A percentile compares a stretch with the other conserved stretches of the same genome.
phyloP scores from a whole-genome alignment of 2,329 filamentous ascomycete species.

The Cladosporium sp. region DNA sequence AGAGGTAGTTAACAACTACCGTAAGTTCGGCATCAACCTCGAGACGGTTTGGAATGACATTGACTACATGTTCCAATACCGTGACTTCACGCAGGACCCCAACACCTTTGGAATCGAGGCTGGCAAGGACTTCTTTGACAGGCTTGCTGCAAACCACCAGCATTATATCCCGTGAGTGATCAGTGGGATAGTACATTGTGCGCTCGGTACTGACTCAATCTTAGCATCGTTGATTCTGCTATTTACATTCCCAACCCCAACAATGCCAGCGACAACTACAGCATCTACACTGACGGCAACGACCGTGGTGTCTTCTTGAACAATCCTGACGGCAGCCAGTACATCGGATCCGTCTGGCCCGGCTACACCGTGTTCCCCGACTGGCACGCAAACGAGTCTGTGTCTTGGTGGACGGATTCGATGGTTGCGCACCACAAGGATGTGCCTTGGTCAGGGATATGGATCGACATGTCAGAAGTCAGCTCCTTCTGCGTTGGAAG shows the following conservation, averaged over 20 bases:
- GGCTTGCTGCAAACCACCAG: slow-evolving; percentile 56
- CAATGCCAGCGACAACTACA: slow-evolving; percentile 67
- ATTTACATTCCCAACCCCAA: slow-evolving; percentile 72
- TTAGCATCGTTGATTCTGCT: slow-evolving; percentile 58
- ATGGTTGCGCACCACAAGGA: slow-evolving; percentile 56
- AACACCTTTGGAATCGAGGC: slow-evolving; percentile 54
- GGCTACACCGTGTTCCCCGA: slow-evolving; percentile 63
- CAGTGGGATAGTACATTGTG: accelerated
- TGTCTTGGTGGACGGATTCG: slow-evolving; percentile 62
- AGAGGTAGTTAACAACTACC: slow-evolving; percentile 57
- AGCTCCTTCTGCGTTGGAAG: slow-evolving; percentile 70
- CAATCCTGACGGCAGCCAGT: slow-evolving; percentile 42
- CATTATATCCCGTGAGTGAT: slow-evolving; percentile 55
- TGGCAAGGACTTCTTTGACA: slow-evolving; percentile 54
- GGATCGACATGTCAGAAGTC: slow-evolving; percentile 66
- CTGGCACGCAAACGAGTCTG: slow-evolving; percentile 61
- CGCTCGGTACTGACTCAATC: background rate
- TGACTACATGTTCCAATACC: slow-evolving; percentile 60
- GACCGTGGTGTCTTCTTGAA: slow-evolving; percentile 39
- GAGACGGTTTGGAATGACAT: slow-evolving; percentile 54
- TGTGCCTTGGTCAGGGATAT: slow-evolving; percentile 56
- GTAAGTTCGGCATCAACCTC: slow-evolving; percentile 58
- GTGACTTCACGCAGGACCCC: slow-evolving; percentile 61
- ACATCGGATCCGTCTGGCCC: slow-evolving; percentile 44
- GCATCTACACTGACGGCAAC: slow-evolving; percentile 38